phyloP scores from a whole-genome alignment of 75 land plant genomes.

The Sequoiadendron giganteum region DNA sequence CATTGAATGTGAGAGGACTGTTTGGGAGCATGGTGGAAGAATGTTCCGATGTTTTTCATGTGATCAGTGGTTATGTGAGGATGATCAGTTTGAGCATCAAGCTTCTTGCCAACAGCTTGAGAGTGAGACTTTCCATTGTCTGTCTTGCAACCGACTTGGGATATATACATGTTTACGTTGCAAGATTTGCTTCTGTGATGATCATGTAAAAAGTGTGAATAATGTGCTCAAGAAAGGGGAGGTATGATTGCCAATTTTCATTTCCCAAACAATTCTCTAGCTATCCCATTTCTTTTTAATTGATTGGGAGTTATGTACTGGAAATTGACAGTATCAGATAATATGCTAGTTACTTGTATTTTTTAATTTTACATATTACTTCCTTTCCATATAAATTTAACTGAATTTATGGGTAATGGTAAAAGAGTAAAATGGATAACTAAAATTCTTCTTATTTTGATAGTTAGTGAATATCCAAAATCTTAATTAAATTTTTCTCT shows the following conservation, averaged over 20 bases:
- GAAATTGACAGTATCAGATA: background rate
- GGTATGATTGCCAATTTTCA: constrained; percentile 10
- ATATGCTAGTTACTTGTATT: background rate
- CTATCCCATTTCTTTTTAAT: background rate
- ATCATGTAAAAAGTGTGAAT: constrained; percentile 44
- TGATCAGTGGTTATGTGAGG: constrained; percentile 48
- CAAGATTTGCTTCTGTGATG: constrained; percentile 57
- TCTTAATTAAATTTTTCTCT: background rate
- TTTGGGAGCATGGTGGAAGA: constrained; percentile 47
- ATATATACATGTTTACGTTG: constrained; percentile 43
- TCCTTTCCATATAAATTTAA: background rate
- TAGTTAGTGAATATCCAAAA: background rate
- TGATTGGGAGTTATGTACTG: background rate
- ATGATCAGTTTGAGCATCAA: constrained; percentile 53
- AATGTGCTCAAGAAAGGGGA: constrained; percentile 37
- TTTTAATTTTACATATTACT: background rate
- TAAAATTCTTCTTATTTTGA: background rate
- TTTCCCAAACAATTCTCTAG: background rate
- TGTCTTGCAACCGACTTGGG: constrained; percentile 42
- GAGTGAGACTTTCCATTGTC: constrained; percentile 43
- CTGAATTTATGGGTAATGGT: background rate
- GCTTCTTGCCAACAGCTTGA: constrained; percentile 50
- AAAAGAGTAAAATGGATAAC: background rate
- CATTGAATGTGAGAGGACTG: constrained; percentile 39
- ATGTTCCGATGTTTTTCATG: constrained; percentile 50